A percentile compares a stretch with the other conserved stretches of the same genome.
Conservation (phyloP, 2,329 filamentous ascomycete species). For the Zymoseptoria brevis region DNA sequence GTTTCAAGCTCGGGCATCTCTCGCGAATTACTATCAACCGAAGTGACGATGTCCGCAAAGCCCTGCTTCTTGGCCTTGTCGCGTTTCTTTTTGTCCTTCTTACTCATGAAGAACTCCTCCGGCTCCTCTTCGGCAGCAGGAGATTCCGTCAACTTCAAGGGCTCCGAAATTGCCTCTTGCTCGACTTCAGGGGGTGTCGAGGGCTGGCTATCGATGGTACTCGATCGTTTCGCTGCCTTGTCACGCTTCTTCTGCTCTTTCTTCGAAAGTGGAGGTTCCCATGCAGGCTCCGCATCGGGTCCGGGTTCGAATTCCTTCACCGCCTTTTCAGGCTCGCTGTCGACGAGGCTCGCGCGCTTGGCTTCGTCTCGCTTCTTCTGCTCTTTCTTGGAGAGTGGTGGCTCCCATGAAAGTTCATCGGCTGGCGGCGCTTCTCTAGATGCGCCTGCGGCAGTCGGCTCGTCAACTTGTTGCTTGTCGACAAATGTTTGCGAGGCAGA, state of each 20-base stretch:
- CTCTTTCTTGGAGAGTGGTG: slow-evolving; percentile 29
- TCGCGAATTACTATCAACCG: slow-evolving; percentile 3
- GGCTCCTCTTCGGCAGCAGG: slow-evolving; percentile 6
- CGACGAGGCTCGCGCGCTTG: slow-evolving; percentile 18
- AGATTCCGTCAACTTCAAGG: neutral
- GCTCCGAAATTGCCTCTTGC: slow-evolving; percentile 2
- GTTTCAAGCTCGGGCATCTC: slow-evolving; percentile 3
- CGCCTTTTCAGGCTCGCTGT: slow-evolving; percentile 8
- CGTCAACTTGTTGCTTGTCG: neutral
- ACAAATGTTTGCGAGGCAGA: neutral
- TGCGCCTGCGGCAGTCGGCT: neutral
- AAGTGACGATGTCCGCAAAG: slow-evolving; percentile 5
- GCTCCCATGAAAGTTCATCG: slow-evolving; percentile 26
- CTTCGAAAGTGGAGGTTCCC: slow-evolving; percentile 27
- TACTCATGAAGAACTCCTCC: slow-evolving; percentile 27
- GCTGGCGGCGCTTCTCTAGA: neutral
- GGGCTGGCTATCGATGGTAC: neutral
- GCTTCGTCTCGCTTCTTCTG: slow-evolving; percentile 40
- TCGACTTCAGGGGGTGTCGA: slow-evolving; percentile 5
- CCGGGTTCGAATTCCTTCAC: slow-evolving; percentile 1
- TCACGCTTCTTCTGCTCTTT: slow-evolving; percentile 21
- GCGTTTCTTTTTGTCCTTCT: slow-evolving; percentile 32
- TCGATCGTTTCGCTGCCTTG: slow-evolving; percentile 7
- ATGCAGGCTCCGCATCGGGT: slow-evolving; percentile 1
- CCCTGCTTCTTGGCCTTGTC: slow-evolving; percentile 35